Percentiles rank a stretch among this genome's conserved stretches.
Conservation (phyloP, 495 filamentous ascomycete genomes). For the Penicillium dipodomyicola region DNA sequence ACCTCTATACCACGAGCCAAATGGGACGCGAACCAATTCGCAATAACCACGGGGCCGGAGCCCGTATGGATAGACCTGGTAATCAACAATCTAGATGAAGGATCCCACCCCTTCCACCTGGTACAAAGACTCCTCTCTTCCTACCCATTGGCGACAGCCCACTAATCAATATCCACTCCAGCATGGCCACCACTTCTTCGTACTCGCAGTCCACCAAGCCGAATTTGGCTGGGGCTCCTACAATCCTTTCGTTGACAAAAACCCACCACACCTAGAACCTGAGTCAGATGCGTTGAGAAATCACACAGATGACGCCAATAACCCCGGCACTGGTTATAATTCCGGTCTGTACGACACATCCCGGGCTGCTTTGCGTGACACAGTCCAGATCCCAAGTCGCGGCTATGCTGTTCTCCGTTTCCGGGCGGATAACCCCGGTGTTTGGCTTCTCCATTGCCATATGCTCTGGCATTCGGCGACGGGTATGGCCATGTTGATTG, state of each 20-base stretch:
- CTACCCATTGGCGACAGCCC: background rate
- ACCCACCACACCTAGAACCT: conserved; percentile 22
- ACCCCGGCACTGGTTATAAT: background rate
- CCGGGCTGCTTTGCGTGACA: conserved; percentile 49
- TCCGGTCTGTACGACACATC: conserved; percentile 39
- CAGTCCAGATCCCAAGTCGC: conserved; percentile 54
- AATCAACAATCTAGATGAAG: conserved; percentile 53
- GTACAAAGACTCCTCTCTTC: conserved; percentile 21
- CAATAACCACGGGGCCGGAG: conserved; percentile 28
- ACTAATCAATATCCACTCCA: conserved; percentile 45
- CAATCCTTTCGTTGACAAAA: conserved; percentile 44
- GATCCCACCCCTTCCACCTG: conserved; percentile 52
- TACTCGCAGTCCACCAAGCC: conserved; percentile 49
- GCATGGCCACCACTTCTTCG: conserved; percentile 84
- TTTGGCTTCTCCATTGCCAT: conserved; percentile 61
- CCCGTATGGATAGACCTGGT: conserved; percentile 47
- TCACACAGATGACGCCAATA: background rate
- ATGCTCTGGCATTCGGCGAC: conserved; percentile 62
- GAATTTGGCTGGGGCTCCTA: conserved; percentile 42
- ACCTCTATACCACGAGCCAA: conserved; percentile 27
- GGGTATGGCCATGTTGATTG: conserved; percentile 47
- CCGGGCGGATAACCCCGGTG: conserved; percentile 63
- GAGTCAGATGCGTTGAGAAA: background rate
- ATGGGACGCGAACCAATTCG: conserved; percentile 47
- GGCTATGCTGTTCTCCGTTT: conserved; percentile 64